phyloP scores from a whole-genome alignment of 768 basidiomycete species.

The Leccinum variicolor region DNA sequence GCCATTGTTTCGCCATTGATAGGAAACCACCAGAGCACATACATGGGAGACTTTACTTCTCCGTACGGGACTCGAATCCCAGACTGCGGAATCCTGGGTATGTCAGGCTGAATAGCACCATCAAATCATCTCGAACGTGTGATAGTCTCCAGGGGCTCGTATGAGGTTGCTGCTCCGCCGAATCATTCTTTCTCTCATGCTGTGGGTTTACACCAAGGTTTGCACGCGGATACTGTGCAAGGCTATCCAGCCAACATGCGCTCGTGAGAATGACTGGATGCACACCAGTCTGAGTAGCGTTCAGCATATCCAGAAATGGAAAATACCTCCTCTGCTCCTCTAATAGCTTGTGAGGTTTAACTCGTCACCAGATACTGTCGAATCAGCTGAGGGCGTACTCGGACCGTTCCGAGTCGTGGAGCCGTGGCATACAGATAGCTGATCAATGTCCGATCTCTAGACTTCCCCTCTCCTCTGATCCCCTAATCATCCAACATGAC shows the following conservation, averaged over 20 bases:
- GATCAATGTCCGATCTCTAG: not conserved
- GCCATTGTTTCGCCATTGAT: not conserved
- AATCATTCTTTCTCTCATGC: not conserved
- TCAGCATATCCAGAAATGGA: not conserved
- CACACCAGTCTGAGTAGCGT: not conserved
- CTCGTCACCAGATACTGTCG: not conserved
- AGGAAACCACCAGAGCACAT: not conserved
- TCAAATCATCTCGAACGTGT: not conserved
- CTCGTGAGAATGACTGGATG: not conserved
- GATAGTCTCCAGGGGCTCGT: not conserved
- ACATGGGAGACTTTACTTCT: not conserved
- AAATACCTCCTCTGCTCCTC: not conserved
- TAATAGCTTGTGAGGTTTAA: not conserved
- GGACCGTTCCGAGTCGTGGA: not conserved
- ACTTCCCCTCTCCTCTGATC: not conserved
- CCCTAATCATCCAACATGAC: conserved; percentile 43
- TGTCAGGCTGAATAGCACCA: not conserved
- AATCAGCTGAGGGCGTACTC: not conserved
- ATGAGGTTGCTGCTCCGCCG: not conserved
- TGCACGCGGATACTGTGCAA: not conserved
- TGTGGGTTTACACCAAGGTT: not conserved
- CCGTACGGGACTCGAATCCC: not conserved
- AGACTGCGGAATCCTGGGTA: not conserved
- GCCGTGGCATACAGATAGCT: conserved; percentile 1
- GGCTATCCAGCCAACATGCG: not conserved